Conservation (phyloP, 495 filamentous ascomycete species). For the Aspergillus incahuasiensis region DNA sequence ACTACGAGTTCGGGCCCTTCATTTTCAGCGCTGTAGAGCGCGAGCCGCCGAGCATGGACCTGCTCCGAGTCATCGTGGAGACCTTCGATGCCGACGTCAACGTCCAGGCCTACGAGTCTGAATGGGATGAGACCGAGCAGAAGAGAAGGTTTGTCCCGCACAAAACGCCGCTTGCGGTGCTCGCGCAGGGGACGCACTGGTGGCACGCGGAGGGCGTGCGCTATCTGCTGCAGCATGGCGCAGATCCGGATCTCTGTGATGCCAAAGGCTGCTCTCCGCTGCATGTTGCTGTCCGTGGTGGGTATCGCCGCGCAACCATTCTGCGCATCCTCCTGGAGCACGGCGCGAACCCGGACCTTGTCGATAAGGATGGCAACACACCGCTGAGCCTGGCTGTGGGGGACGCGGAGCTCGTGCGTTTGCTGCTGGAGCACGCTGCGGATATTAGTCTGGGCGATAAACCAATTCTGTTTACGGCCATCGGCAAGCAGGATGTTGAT, state of each 20-base stretch:
- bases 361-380: background rate
- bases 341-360: background rate
- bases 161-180: background rate
- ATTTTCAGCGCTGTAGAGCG: background rate
- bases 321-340: background rate
- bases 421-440: background rate
- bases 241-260: background rate
- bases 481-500: background rate
- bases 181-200: conserved; percentile 1
- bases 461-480: background rate
- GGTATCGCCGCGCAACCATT: background rate
- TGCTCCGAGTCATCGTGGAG: background rate
- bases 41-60: background rate
- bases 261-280: background rate
- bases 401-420: background rate
- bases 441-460: background rate
- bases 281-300: background rate
- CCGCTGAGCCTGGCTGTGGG: background rate
- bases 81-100: background rate
- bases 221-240: background rate
- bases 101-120: background rate
- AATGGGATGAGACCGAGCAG: too few species aligned
- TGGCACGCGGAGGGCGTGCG: background rate
- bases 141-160: too few species aligned
- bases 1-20: background rate